Evolutionary conservation across 371 early-diverging fungal species (phyloP).

Genomic region (Mucor indicus): DNA sequence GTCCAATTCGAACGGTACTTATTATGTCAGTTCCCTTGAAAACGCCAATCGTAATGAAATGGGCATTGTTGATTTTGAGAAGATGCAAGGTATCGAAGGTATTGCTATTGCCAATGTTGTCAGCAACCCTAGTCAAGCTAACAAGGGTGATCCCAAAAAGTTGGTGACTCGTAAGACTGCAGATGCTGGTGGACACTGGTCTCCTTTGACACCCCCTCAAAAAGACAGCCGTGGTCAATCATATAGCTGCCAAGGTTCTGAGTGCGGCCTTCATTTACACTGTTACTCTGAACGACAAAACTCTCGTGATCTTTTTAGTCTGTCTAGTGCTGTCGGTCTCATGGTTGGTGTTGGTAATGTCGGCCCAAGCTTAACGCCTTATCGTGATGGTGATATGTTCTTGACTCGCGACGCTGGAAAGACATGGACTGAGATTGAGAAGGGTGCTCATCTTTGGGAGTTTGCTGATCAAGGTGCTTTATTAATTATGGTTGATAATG

Average conservation of each 20-base stretch:
- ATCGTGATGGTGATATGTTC: constrained; percentile 77
- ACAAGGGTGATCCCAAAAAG: constrained; percentile 45
- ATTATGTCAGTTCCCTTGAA: constrained; percentile 65
- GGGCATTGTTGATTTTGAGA: constrained; percentile 93
- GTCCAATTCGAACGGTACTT: constrained; percentile 86
- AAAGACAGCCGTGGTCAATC: constrained; percentile 46
- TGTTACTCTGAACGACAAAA: constrained; percentile 79
- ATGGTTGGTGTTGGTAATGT: constrained; percentile 93
- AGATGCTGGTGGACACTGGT: constrained; percentile 86
- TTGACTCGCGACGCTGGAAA: constrained; percentile 83
- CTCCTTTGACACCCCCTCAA: constrained; percentile 49
- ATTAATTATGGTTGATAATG: constrained; percentile 71
- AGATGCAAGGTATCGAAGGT: constrained; percentile 88
- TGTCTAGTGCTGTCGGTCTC: constrained; percentile 81
- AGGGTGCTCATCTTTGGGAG: constrained; percentile 78
- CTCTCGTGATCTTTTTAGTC: constrained; percentile 73
- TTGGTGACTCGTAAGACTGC: constrained; percentile 73
- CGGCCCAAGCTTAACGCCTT: constrained; percentile 61
- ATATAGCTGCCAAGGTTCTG: constrained; percentile 22
- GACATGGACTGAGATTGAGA: constrained; percentile 70
- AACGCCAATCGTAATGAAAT: constrained; percentile 76
- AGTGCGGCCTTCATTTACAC: constrained; percentile 75
- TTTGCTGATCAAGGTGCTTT: constrained; percentile 88
- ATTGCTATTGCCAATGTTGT: constrained; percentile 87
- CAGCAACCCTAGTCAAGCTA: constrained; percentile 61